Evolutionary conservation across 495 filamentous ascomycete species (phyloP), one percentile per base, ranked within the genome.

Genomic region (Rhypophila decipiens): DNA sequence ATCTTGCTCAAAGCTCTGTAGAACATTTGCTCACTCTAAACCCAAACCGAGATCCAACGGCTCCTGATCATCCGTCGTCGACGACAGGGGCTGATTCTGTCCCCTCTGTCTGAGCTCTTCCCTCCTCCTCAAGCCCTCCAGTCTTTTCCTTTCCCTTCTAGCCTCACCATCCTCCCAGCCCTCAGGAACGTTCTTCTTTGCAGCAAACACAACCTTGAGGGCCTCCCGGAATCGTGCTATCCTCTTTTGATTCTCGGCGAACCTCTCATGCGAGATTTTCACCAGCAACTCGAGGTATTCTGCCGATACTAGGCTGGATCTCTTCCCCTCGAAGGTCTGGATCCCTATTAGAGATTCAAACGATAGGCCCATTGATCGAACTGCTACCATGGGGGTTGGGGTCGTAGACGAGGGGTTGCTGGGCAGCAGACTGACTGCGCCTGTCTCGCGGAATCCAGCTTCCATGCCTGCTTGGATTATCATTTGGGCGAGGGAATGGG

Each of bases 391-490:
- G 4, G 87, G n/a, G 85, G 15, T 47, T 77, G 43, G 55, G 61
- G 60, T 55, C 50, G 5, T 53, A 53, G 44, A 10, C 15, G 3
- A 3, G 1, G 11, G 9, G 33, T n/a, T 45, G 45, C 5, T 37
- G 40, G n/a, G n/a, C 8, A 63, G 50, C 18, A 63, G 29, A 24
- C 60, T 78, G 39, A 82, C 57, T 5, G 78, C 78, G n/a, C 91
- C 91, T 44, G 85, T 90, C 68, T 97, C 91, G 37, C 91, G 81
- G 59, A 96, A 96, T 1, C 90, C 91, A 9, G 87, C 82, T 46
- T 80, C 78, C 4, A 93, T 70, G 3, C 85, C 91, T 11, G 85
- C 84, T 11, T 77, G 71, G 24, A 95, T 71, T 5, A 91, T 73
- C 7, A 72, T 59, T 35, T 93, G 83, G 2, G 91, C 88, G 52